Evolutionary conservation across 2,329 filamentous ascomycete genomes (phyloP).

Genomic region (Neofusicoccum laricinum): DNA sequence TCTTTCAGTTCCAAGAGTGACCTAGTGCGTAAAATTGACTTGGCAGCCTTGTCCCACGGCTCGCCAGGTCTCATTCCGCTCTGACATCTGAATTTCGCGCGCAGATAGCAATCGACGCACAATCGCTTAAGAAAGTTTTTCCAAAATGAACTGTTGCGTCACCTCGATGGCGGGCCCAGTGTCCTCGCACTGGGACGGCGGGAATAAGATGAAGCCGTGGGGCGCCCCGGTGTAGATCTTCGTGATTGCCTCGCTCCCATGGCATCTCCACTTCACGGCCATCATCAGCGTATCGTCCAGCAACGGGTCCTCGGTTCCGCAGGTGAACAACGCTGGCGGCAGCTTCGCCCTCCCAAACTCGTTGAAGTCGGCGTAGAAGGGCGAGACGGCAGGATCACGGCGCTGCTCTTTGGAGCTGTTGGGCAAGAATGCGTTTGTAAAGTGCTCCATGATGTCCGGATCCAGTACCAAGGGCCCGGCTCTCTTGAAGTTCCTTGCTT

Average conservation of each 20-base stretch:
- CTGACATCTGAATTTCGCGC: conserved; percentile 1
- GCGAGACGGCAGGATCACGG: conserved; percentile 47
- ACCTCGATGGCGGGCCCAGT: conserved; percentile 40
- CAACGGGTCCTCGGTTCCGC: conserved; percentile 54
- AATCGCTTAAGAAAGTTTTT: conserved; percentile 19
- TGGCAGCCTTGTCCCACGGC: conserved; percentile 7
- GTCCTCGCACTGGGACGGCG: conserved; percentile 32
- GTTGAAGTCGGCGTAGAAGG: conserved; percentile 47
- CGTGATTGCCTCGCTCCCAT: conserved; percentile 49
- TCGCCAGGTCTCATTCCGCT: conserved; percentile 14
- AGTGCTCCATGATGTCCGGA: conserved; percentile 45
- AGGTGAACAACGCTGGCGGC: conserved; percentile 55
- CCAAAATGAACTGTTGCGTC: conserved; percentile 39
- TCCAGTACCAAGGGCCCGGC: conserved; percentile 43
- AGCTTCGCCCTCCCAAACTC: conserved; percentile 33
- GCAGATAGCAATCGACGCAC: neutral
- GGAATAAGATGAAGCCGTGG: conserved; percentile 52
- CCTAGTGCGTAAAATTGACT: conserved; percentile 16
- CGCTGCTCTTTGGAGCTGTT: conserved; percentile 40
- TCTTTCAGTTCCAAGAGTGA: conserved; percentile 17
- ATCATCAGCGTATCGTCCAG: conserved; percentile 54
- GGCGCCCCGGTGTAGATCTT: conserved; percentile 55
- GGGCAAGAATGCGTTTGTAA: conserved; percentile 46
- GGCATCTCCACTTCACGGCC: conserved; percentile 53
- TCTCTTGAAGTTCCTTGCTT: conserved; percentile 33